Evolutionary conservation across 2,329 filamentous ascomycete species (phyloP).

Genomic region (Rutstroemia sydowiana): DNA sequence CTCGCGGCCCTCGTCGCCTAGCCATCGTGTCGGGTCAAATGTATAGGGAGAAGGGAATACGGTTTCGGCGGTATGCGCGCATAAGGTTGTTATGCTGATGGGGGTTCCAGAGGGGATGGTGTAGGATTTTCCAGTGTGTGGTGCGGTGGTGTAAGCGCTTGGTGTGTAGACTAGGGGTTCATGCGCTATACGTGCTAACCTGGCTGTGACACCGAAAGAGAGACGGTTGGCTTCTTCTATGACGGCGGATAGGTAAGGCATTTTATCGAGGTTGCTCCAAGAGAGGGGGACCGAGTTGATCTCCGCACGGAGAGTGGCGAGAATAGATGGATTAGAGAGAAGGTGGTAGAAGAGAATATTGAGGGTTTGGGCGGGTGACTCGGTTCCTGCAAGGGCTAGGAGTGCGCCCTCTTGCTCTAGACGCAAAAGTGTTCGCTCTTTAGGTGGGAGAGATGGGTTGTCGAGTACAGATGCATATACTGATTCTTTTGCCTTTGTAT

Average conservation of each 20-base stretch:
- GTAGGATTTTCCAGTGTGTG: conserved; percentile 6
- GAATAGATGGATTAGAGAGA: conserved; percentile 27
- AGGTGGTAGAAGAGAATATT: conserved; percentile 32
- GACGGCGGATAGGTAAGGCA: conserved; percentile 26
- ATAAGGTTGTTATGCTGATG: conserved; percentile 14
- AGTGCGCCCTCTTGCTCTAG: conserved; percentile 30
- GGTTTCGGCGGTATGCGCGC: conserved; percentile 25
- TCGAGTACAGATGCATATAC: conserved; percentile 22
- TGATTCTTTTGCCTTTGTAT: conserved; percentile 15
- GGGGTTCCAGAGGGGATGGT: conserved; percentile 17
- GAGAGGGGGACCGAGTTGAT: conserved; percentile 17
- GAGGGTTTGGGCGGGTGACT: conserved; percentile 33
- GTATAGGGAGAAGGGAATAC: conserved; percentile 24
- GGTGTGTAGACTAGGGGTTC: conserved; percentile 9
- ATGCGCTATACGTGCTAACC: conserved; percentile 22
- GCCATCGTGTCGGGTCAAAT: conserved; percentile 34
- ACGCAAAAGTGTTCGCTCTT: conserved; percentile 29
- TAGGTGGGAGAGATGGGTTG: conserved; percentile 26
- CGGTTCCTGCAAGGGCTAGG: conserved; percentile 31
- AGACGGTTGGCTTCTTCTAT: conserved; percentile 29
- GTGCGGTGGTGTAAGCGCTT: neutral
- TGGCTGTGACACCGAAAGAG: conserved; percentile 26
- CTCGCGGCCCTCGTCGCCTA: conserved; percentile 25
- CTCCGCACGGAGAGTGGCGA: conserved; percentile 29
- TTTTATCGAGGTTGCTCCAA: conserved; percentile 17